Conservation (phyloP, 2,329 filamentous ascomycete species). For the Plenodomus tracheiphilus region DNA sequence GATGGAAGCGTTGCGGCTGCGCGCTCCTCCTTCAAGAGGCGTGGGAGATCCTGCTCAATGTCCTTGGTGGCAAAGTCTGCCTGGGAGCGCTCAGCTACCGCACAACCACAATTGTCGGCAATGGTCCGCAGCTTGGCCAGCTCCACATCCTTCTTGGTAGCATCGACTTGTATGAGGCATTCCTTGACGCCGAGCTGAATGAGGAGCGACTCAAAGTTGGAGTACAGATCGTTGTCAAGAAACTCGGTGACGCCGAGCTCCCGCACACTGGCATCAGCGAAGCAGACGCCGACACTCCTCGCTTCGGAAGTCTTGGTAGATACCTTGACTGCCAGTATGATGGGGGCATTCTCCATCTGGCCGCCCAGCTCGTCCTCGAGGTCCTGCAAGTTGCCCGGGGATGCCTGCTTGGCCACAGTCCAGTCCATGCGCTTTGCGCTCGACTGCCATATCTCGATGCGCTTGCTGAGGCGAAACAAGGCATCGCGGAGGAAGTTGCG, state of each 20-base stretch:
- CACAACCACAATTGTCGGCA: slow-evolving; percentile 88
- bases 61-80: slow-evolving; percentile 85
- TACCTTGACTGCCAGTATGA: slow-evolving; percentile 93
- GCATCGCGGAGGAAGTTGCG: slow-evolving; percentile 94
- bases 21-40: slow-evolving; percentile 84
- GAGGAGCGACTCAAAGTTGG: slow-evolving; percentile 93
- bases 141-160: slow-evolving; percentile 81
- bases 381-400: slow-evolving; percentile 93
- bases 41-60: slow-evolving; percentile 90
- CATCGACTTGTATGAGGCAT: slow-evolving; percentile 82
- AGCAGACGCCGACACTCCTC: slow-evolving; percentile 89
- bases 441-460: slow-evolving; percentile 87
- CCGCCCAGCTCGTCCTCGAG: slow-evolving; percentile 93
- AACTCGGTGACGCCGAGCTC: slow-evolving; percentile 98
- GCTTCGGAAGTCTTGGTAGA: slow-evolving; percentile 84
- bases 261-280: slow-evolving; percentile 93
- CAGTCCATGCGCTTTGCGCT: slow-evolving; percentile 77
- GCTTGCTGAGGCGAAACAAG: slow-evolving; percentile 86
- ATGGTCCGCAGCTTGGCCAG: slow-evolving; percentile 84
- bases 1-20: slow-evolving; percentile 78
- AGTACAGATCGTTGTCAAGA: slow-evolving; percentile 97
- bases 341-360: slow-evolving; percentile 84
- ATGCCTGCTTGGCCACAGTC: slow-evolving; percentile 87
- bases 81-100: slow-evolving; percentile 76
- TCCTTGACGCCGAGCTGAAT: slow-evolving; percentile 97